Evolutionary conservation across 2,329 filamentous ascomycete species (phyloP).

Genomic region (Phaeosphaeria sp.): DNA sequence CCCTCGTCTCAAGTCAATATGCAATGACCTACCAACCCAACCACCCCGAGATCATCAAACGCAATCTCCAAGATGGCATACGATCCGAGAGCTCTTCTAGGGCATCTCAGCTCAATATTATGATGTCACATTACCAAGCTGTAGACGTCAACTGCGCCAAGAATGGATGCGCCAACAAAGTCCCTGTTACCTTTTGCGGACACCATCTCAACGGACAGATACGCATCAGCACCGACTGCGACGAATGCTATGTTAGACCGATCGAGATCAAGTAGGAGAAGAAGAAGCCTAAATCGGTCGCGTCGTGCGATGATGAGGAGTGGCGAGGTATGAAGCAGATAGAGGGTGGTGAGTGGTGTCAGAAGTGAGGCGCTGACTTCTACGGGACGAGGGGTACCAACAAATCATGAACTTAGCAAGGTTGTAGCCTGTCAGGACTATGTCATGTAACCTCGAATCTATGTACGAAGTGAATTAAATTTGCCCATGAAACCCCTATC

Average conservation of each 20-base stretch:
- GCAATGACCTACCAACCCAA: constrained; percentile 7
- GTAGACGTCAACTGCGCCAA: constrained; percentile 1
- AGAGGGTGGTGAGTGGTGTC: not conserved
- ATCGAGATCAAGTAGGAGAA: not conserved
- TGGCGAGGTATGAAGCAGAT: not conserved
- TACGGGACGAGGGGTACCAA: too few relatives aligned
- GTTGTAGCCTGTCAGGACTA: not conserved
- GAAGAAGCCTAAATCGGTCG: not conserved
- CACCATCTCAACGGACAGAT: not conserved
- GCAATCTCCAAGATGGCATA: constrained; percentile 8
- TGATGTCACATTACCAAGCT: not conserved
- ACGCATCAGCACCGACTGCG: constrained; percentile 5
- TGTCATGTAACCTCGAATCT: not conserved
- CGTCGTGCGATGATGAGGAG: not conserved
- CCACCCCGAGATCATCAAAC: not conserved
- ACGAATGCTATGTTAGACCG: constrained; percentile 2
- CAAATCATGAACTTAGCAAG: too few relatives aligned
- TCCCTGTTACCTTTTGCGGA: constrained; percentile 1
- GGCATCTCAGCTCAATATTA: not conserved
- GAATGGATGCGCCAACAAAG: not conserved
- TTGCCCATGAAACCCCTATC: not conserved
- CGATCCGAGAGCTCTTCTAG: not conserved
- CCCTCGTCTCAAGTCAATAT: not conserved
- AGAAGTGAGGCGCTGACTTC: not conserved
- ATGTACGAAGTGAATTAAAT: not conserved